A percentile compares a stretch with the other conserved stretches of the same genome.
Conservation (phyloP, 352 stramenopile genomes). For the Phytophthora pisi region DNA sequence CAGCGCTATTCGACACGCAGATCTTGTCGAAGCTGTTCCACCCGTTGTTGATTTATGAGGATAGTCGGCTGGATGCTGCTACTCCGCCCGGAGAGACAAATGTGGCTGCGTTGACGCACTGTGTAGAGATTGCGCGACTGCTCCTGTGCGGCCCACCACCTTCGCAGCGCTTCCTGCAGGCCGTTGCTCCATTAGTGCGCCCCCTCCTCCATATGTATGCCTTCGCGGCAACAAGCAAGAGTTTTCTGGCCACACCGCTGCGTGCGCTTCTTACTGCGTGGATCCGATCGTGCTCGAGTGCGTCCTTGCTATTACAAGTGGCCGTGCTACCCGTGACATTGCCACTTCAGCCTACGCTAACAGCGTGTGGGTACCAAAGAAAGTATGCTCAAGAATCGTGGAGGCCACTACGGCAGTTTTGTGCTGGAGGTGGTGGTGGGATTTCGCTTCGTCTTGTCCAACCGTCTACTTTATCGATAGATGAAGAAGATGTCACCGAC, state of each 20-base stretch:
- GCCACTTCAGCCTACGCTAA: constrained; percentile 38
- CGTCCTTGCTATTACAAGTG: constrained; percentile 56
- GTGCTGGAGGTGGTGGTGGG: constrained; percentile 63
- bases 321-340: constrained; percentile 56
- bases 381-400: constrained; percentile 33
- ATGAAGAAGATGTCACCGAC: constrained; percentile 21
- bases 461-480: neutral
- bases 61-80: constrained; percentile 19
- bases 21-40: constrained; percentile 63
- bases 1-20: constrained; percentile 50
- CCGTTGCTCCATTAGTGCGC: constrained; percentile 54
- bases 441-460: constrained; percentile 48
- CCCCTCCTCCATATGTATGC: constrained; percentile 76
- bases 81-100: constrained; percentile 13
- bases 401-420: constrained; percentile 57
- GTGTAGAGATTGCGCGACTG: constrained; percentile 55
- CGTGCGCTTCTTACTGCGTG: constrained; percentile 35
- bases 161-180: constrained; percentile 54
- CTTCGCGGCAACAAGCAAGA: constrained; percentile 74
- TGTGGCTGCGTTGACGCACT: constrained; percentile 61
- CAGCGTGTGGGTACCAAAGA: constrained; percentile 38
- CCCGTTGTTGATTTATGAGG: constrained; percentile 72
- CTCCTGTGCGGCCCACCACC: constrained; percentile 74
- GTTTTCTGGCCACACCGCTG: constrained; percentile 42
- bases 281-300: constrained; percentile 53